These are phyloP conservation scores for Elsinoe arachidis DNA, from an alignment of 2,329 filamentous ascomycete genomes.

Conservation along the genomic window DNA sequence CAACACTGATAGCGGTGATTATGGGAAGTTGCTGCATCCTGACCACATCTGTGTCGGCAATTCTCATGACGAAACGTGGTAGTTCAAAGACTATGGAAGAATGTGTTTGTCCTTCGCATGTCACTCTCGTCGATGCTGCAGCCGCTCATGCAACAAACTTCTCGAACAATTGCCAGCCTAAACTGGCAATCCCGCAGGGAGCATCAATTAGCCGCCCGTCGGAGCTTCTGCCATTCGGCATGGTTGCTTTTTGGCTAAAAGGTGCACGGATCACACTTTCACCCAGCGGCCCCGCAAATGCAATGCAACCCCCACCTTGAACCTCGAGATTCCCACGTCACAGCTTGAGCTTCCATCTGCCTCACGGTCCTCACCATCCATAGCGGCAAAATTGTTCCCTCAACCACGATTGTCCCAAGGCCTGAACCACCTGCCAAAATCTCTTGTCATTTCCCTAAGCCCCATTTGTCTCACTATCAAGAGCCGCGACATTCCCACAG, in stretches of 20 bases:
- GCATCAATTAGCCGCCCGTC: slow-evolving; percentile 9
- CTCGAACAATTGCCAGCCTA: neutral
- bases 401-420: neutral
- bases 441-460: slow-evolving; percentile 4
- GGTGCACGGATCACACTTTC: neutral
- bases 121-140: neutral
- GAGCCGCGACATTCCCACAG: neutral
- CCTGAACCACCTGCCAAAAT: neutral
- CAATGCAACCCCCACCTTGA: neutral
- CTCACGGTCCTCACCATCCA: neutral
- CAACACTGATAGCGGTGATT: too few species aligned
- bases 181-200: neutral
- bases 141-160: neutral
- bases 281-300: slow-evolving; percentile 3
- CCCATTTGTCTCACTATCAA: neutral
- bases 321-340: neutral
- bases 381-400: slow-evolving; percentile 8
- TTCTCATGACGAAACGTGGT: too few species aligned
- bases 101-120: neutral
- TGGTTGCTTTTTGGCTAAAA: slow-evolving; percentile 11
- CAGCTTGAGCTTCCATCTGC: neutral
- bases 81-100: too few species aligned
- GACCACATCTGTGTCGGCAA: too few species aligned
- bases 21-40: too few species aligned
- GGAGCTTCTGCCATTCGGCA: neutral